Base-by-base conservation (phyloP, 306 rosid species). In the Dryas drummondii region DNA sequence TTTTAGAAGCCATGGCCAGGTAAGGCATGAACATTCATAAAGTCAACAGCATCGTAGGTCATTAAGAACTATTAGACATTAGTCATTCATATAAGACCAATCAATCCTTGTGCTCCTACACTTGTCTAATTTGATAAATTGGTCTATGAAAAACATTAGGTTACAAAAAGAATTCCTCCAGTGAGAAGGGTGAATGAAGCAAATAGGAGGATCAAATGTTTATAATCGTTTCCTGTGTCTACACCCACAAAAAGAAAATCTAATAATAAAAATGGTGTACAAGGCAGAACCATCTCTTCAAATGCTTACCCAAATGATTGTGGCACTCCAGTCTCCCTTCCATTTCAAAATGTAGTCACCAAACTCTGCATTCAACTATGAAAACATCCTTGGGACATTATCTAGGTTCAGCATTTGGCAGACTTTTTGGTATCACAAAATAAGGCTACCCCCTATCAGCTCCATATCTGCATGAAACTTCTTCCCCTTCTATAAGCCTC, bases 401-500 rank as follows among this genome's bases (percentile, higher is more conserved):
- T 68, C 64, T 32, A 48, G 59, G 80, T 32, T 54, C 47, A 66
- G 67, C 71, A 46, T 26, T 78, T 32, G 48, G 10, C 22, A 62
- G 72, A 52, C 37, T 60, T 46, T 13, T 67, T 50, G 47, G 14
- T 64, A 77, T 50, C 63, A 70, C 60, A 50, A 58, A 63, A 60
- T 22, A 75, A 77, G 75, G 67, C 53, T 88, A 88, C 75, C 57
- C 82, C 59, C 66, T 27, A n/a, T 83, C 73, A 77, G 82, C 83
- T 51, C 92, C 92, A 66, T 85, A 87, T 27, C 84, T 91, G 83
- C 91, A 90, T 49, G 71, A 64, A 56, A 92, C 87, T 74, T 87
- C 82, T 66, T 86, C 92, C 48, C 99, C 99, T 73, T 88, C 92
- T 50, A 94, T 37, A 69, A 94, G 88, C 90, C 76, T 90, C 83